Evolutionary conservation across 768 basidiomycete species (phyloP).

Genomic region (Plicaturopsis crispa): DNA sequence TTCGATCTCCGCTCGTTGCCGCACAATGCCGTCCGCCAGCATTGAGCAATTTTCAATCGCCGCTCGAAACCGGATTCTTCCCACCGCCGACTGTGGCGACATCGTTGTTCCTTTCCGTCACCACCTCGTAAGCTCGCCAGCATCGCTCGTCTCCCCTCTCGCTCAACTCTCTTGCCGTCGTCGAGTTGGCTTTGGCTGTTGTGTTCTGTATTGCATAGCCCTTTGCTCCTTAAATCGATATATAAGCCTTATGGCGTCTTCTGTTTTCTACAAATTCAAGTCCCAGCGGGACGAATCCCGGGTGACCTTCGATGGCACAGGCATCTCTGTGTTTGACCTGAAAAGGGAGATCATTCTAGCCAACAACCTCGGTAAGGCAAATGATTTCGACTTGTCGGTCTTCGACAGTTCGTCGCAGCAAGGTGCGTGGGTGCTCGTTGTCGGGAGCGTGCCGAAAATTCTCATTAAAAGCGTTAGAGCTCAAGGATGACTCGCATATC

Average conservation of each 20-base stretch:
- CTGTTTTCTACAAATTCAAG: slow-evolving; percentile 97
- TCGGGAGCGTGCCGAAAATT: not conserved
- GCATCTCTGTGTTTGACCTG: slow-evolving; percentile 97
- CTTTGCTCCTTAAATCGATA: slow-evolving; percentile 10
- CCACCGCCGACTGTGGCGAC: no score
- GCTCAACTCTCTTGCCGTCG: slow-evolving; percentile 10
- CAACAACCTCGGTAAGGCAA: slow-evolving; percentile 93
- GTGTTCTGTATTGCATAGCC: slow-evolving; percentile 12
- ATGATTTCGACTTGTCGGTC: slow-evolving; percentile 91
- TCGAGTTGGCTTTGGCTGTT: slow-evolving; percentile 8
- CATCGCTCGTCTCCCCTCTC: slow-evolving; percentile 5
- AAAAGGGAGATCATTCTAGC: slow-evolving; percentile 97
- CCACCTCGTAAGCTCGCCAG: no score
- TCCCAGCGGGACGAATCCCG: slow-evolving; percentile 92
- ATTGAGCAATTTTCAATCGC: no score
- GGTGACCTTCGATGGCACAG: slow-evolving; percentile 96
- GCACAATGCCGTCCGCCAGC: no score
- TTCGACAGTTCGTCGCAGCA: slow-evolving; percentile 82
- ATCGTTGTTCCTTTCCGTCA: no score
- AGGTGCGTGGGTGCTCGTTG: slow-evolving; percentile 42
- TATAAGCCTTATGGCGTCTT: slow-evolving; percentile 64
- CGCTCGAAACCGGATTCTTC: no score
- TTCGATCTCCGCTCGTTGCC: no score
- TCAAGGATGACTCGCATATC: slow-evolving; percentile 84
- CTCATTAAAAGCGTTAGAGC: slow-evolving; percentile 65